Base-by-base conservation (phyloP, 2,329 filamentous ascomycete genomes). In the Pseudogymnoascus sp. region DNA sequence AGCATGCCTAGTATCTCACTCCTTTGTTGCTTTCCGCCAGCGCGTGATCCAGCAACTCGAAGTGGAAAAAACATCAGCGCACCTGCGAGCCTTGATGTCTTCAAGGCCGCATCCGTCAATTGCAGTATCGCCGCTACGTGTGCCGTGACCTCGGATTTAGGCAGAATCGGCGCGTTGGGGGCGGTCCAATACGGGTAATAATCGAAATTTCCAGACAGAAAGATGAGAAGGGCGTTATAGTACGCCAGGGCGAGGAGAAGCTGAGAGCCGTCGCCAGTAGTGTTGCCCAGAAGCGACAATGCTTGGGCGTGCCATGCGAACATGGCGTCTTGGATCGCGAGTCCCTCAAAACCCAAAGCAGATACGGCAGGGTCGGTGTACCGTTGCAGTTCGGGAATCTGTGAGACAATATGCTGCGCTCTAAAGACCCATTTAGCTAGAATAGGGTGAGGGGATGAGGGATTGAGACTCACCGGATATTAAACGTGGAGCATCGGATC, bases 11-110 rank as follows among this genome's bases (percentile, higher is more conserved):
- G 4, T 9, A 68, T 64, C 15, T 9, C 6, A 9, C 5, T 4
- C 18, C 60, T 62, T 27, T 69, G 48, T 10, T 40, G 39, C 8
- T 33, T 15, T 3, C 39, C 61, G 6, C 31, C 61, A 4, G 63
- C 65, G 40, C 67, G 64, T 13, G 67, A 66, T 39, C 67, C 67
- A 10, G 67, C 67, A 1, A 69, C 66, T 37, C 67, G 37, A 13
- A 69, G 52, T 7, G 67, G 65, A 45, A 69, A 69, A 42, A 69
- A 65, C 40, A 67, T 64, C 27, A 69, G 42, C 12, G 65, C 39
- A 4, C 66, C 63, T 8, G 62, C 63, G 6, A 69, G 42, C 15
- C 62, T 64, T 7, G 65, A 67, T 4, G 58, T 66, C 6, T 60
- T 35, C 12, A 67, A 52, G 7, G 63, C 65, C 3, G 55, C n/a